A percentile compares a stretch with the other conserved stretches of the same genome.
Evolutionary conservation across 345 rosid genomes (phyloP).

Genomic region (Tarenaya hassleriana): DNA sequence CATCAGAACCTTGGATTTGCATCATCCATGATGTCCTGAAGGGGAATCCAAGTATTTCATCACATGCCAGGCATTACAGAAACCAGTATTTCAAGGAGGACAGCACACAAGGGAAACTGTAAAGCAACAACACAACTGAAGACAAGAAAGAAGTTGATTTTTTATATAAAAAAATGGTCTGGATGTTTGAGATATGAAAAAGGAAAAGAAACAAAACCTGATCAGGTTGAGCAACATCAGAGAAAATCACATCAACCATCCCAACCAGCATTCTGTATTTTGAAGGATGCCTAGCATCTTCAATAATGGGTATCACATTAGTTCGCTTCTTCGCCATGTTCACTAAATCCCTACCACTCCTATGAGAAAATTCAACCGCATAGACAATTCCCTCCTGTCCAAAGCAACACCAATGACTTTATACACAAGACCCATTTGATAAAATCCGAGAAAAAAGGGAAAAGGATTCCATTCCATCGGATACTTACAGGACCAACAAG

Average conservation of each 20-base stretch:
- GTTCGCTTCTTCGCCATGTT: constrained; percentile 99
- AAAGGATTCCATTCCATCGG: not conserved
- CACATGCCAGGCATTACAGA: constrained; percentile 30
- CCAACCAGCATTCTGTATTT: constrained; percentile 98
- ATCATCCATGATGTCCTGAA: constrained; percentile 39
- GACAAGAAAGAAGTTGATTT: no score
- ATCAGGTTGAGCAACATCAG: constrained; percentile 99
- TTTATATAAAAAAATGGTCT: not conserved
- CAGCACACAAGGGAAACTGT: not conserved
- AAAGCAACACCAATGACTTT: not conserved
- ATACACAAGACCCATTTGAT: not conserved
- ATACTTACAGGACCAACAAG: constrained; percentile 86
- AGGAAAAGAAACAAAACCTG: constrained; percentile 50
- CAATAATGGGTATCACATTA: constrained; percentile 89
- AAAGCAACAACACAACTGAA: not conserved
- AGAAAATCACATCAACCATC: constrained; percentile 98
- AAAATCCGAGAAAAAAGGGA: not conserved
- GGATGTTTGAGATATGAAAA: not conserved
- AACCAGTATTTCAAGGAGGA: no score
- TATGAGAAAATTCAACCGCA: constrained; percentile 93
- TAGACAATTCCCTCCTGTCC: constrained; percentile 78
- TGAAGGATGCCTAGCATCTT: constrained; percentile 97
- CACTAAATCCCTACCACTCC: constrained; percentile 96
- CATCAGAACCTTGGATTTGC: constrained; percentile 60
- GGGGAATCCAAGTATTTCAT: constrained; percentile 56